Evolutionary conservation across 768 basidiomycete genomes (phyloP).

Genomic region (Suillus fuscotomentosus): DNA sequence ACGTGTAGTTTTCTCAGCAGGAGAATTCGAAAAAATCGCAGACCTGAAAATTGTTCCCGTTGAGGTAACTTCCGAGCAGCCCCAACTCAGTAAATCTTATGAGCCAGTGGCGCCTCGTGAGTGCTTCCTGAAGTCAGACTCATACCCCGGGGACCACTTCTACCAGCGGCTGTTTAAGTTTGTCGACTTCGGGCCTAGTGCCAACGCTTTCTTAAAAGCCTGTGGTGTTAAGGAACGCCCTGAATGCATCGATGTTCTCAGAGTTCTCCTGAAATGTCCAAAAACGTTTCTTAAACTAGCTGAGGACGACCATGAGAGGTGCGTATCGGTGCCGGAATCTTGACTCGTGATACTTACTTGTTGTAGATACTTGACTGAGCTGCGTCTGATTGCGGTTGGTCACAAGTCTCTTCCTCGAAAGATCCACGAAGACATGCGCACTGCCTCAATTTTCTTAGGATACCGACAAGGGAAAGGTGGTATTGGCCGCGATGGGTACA

Average conservation of each 20-base stretch:
- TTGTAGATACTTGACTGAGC: constrained; percentile 71
- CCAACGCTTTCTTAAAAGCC: constrained; percentile 76
- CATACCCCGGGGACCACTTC: constrained; percentile 17
- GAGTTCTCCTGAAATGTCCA: constrained; percentile 63
- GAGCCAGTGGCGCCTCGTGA: constrained; percentile 47
- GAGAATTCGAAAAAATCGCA: constrained; percentile 54
- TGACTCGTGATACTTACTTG: constrained; percentile 3
- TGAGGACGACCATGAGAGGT: constrained; percentile 57
- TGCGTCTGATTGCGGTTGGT: constrained; percentile 80
- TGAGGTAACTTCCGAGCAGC: not conserved
- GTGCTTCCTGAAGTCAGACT: constrained; percentile 56
- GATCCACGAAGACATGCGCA: constrained; percentile 55
- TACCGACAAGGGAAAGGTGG: constrained; percentile 40
- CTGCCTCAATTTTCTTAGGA: constrained; percentile 65
- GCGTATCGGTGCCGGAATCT: constrained; percentile 17
- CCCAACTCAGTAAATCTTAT: not conserved
- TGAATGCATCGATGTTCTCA: constrained; percentile 71
- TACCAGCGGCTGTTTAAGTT: constrained; percentile 78
- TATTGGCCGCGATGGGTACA: not conserved
- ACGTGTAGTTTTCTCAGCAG: constrained; percentile 48
- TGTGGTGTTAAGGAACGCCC: constrained; percentile 87
- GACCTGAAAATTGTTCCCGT: constrained; percentile 63
- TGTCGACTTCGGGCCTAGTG: constrained; percentile 75
- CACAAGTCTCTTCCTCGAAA: constrained; percentile 40
- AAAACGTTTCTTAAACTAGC: constrained; percentile 63